Evolutionary conservation across 2,329 filamentous ascomycete genomes (phyloP), one percentile per base, ranked within the genome.

Genomic region (Pleomassaria siparia): DNA sequence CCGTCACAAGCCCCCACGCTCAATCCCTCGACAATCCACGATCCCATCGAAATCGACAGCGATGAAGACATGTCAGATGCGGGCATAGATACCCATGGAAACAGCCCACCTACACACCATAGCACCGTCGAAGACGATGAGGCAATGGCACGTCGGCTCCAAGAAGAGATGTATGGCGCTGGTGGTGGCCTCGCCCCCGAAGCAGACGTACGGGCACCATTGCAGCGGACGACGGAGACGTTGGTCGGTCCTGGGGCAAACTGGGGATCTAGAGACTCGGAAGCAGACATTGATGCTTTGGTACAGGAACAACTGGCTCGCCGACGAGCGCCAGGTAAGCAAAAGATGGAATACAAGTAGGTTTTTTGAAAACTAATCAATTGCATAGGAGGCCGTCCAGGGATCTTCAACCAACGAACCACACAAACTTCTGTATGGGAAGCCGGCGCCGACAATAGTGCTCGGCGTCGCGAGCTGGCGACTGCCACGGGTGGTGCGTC

Each of bases 171-270:
- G 65, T 97, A 96, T 61, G 80, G 81, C 40, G 67, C 68, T 18
- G 41, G 73, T 67, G 24, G 74, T 69, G 29, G 29, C 13, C 7
- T 70, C 47, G 43, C n/a, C 65, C 75, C 32, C 10, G 42, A 58
- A 44, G 29, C 85, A 85, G 58, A 86, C 79, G 86, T 99, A 45
- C 81, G 94, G 63, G 94, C 94, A 40, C 94, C 94, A 8, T 95
- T 99, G 72, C 89, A 87, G 37, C 83, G 90, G 60, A 95, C 88
- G 22, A 95, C 89, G 11, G 94, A 99, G 74, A 96, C 91, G 0
- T 80, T 99, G 43, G 86, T 96, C 9, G 91, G 87, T 2, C 89
- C 89, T 1, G 80, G 76, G 11, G 76, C 76, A 26, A 81, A 79
- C 18, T 82, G 80, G 68, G 77, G 55, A 6, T 51, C 60, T 72